Conservation (phyloP, 164 flowering plant genomes). For the Protea cynaroides region DNA sequence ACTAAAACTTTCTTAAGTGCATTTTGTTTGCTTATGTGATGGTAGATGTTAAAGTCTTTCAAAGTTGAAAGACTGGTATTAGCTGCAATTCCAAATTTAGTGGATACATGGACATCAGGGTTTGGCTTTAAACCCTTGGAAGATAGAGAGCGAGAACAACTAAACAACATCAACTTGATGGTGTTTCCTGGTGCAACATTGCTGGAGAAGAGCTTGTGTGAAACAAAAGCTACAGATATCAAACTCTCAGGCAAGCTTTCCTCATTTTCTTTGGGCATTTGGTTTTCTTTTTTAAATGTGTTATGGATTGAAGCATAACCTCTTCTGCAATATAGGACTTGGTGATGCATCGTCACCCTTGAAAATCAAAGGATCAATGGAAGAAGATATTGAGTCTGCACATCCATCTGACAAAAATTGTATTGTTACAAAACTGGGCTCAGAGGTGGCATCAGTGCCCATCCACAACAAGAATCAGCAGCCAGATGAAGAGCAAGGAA, state of each 20-base stretch:
- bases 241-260: constrained; percentile 21
- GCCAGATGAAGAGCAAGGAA: constrained; percentile 15
- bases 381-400: constrained; percentile 5
- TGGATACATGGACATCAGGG: constrained; percentile 87
- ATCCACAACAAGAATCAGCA: constrained; percentile 6
- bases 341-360: background rate
- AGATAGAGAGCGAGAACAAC: constrained; percentile 45
- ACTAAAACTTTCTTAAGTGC: background rate
- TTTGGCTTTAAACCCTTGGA: constrained; percentile 73
- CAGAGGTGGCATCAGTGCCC: background rate
- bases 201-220: constrained; percentile 55
- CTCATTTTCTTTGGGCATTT: background rate
- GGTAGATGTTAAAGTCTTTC: constrained; percentile 66
- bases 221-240: constrained; percentile 13
- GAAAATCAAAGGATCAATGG: background rate
- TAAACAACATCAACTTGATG: constrained; percentile 68
- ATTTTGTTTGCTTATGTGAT: constrained; percentile 7
- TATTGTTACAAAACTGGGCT: constrained; percentile 9
- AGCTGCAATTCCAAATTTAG: constrained; percentile 78
- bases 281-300: background rate
- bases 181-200: constrained; percentile 80
- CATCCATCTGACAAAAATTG: no score
- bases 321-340: constrained; percentile 7
- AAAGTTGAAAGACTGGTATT: constrained; percentile 85
- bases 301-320: background rate